These are phyloP conservation scores for Anacardium occidentale DNA, from an alignment of 345 rosid species.

Conservation along the genomic window DNA sequence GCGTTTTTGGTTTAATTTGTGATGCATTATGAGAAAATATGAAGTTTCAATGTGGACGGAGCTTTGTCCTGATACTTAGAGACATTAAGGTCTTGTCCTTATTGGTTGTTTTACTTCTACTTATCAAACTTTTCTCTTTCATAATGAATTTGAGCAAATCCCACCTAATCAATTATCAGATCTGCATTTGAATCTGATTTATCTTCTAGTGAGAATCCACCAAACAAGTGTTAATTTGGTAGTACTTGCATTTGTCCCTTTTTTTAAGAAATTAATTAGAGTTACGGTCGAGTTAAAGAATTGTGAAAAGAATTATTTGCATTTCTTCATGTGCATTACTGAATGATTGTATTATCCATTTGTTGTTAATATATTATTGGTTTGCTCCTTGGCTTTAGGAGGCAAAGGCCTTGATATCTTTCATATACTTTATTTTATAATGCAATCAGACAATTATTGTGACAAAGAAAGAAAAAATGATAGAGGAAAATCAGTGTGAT, in stretches of 20 bases:
- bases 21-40: slow-evolving; percentile 13
- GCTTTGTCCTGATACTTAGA: slow-evolving; percentile 30
- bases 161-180: slow-evolving; percentile 23
- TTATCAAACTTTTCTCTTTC: neutral
- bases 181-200: slow-evolving; percentile 11
- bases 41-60: slow-evolving; percentile 20
- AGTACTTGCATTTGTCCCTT: slow-evolving; percentile 32
- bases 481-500: too few relatives aligned
- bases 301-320: slow-evolving; percentile 3
- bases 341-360: neutral
- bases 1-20: slow-evolving; percentile 14
- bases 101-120: slow-evolving; percentile 12
- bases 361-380: slow-evolving; percentile 1
- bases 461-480: too few relatives aligned
- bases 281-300: slow-evolving; percentile 6
- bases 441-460: too few relatives aligned
- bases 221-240: slow-evolving; percentile 22
- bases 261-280: slow-evolving; percentile 20
- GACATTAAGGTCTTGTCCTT: slow-evolving; percentile 41
- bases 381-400: neutral
- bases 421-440: neutral
- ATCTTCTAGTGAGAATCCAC: slow-evolving; percentile 19
- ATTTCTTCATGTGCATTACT: slow-evolving; percentile 5
- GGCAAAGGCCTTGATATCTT: slow-evolving; percentile 3
- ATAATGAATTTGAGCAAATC: slow-evolving; percentile 21